A percentile compares a stretch with the other conserved stretches of the same genome.
phyloP scores from a whole-genome alignment of 768 basidiomycete genomes.

The Mycena filopes region DNA sequence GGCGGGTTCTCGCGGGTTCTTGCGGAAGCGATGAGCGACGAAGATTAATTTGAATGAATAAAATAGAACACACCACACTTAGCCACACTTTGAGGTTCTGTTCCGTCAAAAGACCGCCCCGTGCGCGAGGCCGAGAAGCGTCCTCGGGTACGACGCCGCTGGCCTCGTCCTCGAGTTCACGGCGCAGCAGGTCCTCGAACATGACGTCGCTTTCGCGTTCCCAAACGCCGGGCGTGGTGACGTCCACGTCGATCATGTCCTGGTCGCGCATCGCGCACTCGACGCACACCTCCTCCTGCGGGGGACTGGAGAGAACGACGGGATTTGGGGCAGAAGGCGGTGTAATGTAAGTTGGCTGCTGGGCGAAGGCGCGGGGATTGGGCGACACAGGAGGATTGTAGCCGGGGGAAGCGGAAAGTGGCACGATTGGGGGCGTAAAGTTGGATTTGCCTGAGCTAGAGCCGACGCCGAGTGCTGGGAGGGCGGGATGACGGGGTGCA shows the following conservation, averaged over 20 bases:
- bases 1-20: slow-evolving; percentile 93
- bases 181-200: slow-evolving; percentile 78
- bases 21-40: slow-evolving; percentile 18
- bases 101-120: slow-evolving; percentile 77
- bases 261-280: slow-evolving; percentile 99
- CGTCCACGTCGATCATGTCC: slow-evolving; percentile 97
- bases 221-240: slow-evolving; percentile 88
- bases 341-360: slow-evolving; percentile 47
- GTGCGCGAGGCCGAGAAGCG: slow-evolving; percentile 67
- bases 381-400: slow-evolving; percentile 75
- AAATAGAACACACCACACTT: slow-evolving; percentile 66
- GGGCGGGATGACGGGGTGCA: slow-evolving; percentile 58
- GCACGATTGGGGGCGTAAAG: slow-evolving; percentile 59
- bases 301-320: slow-evolving; percentile 56
- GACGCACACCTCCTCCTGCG: slow-evolving; percentile 87
- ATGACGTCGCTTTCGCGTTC: slow-evolving; percentile 87
- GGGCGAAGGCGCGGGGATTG: slow-evolving; percentile 70
- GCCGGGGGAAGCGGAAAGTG: slow-evolving; percentile 66
- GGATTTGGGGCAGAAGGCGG: slow-evolving; percentile 54
- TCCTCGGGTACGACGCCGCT: slow-evolving; percentile 63
- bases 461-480: slow-evolving; percentile 48
- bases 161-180: slow-evolving; percentile 77
- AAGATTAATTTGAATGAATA: slow-evolving; percentile 4
- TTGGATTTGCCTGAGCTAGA: slow-evolving; percentile 45
- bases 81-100: slow-evolving; percentile 86